Base-by-base conservation (phyloP, 164 flowering plant species). In the Magnolia officinalis region DNA sequence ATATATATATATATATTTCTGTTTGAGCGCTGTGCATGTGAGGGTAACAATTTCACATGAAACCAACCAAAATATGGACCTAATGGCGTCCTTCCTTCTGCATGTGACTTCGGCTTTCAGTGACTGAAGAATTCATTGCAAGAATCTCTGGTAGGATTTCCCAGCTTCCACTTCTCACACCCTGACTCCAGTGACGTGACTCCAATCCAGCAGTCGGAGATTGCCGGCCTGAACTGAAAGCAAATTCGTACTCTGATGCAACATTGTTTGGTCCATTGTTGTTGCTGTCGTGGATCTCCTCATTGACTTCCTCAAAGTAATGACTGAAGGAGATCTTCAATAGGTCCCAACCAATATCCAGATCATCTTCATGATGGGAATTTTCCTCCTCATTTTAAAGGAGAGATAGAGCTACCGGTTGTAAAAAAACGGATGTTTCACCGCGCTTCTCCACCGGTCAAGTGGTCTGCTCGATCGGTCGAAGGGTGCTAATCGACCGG, bases 301-400 rank as follows among this genome's bases (percentile, higher is more conserved):
- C 91, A 52, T 90, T 91, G 23, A 88, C 82, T 75, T 87, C 94
- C 74, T 91, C 97, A 69, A 89, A 72, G 74, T 90, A 86, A 71
- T 86, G 92, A 13, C 97, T 91, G 81, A 87, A 95, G 31, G 98
- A 91, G 70, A 93, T 89, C 82, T 91, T 93, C 77, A 92, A 74
- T 21, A 95, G 79, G 80, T 92, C 97, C 75, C 95, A 91, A 64
- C 98, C 98, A 63, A 93, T 75, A 31, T 93, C 98, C 51, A 90
- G 80, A 79, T 95, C 98, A 71, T 92, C 94, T 83, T 92, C 94
- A 16, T 24, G 26, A 24, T 24, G 26, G 26, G 26, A 24, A 0
- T 24, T 24, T 24, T 24, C 26, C 26, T 24, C 26, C 26, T 24
- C 26, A 24, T 1, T 24, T 24, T 1, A 24, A 1, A 24, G 26